phyloP scores from a whole-genome alignment of 2,329 filamentous ascomycete genomes.

The Albophoma yamanashiensis region DNA sequence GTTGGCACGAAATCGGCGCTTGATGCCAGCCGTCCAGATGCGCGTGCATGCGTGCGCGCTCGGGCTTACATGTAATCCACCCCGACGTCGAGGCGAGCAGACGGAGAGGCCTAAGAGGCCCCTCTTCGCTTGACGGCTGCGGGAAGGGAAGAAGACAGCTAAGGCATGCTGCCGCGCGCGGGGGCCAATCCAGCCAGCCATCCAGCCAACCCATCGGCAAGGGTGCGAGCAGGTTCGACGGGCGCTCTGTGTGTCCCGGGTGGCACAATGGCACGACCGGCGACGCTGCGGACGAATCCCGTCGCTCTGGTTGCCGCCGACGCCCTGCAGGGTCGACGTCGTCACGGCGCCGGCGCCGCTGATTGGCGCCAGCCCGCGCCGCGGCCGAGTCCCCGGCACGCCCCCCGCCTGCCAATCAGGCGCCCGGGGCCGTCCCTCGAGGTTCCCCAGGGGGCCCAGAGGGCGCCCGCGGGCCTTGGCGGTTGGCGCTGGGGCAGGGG shows the following conservation, averaged over 20 bases:
- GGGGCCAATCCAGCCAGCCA: neutral
- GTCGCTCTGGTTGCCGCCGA: slow-evolving; percentile 32
- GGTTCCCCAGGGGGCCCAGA: neutral
- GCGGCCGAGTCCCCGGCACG: neutral
- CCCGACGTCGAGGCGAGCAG: neutral
- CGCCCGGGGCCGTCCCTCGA: neutral
- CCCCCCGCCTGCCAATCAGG: neutral
- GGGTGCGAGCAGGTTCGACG: neutral
- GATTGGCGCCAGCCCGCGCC: neutral
- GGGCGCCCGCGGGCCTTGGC: neutral
- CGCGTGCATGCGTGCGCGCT: neutral
- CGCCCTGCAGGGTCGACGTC: slow-evolving; percentile 18
- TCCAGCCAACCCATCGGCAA: neutral
- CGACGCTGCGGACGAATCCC: slow-evolving; percentile 16
- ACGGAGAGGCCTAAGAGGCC: too few species aligned
- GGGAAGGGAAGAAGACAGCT: neutral
- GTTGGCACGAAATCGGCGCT: neutral
- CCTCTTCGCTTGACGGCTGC: neutral
- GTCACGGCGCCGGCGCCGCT: neutral
- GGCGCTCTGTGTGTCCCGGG: neutral
- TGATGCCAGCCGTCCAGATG: neutral
- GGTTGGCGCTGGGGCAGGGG: neutral
- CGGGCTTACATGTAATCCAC: neutral
- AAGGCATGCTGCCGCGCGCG: neutral
- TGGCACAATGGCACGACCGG: neutral